Evolutionary conservation across 768 basidiomycete species (phyloP), one percentile per base, ranked within the genome.

Genomic region (Termitomyces sp.): DNA sequence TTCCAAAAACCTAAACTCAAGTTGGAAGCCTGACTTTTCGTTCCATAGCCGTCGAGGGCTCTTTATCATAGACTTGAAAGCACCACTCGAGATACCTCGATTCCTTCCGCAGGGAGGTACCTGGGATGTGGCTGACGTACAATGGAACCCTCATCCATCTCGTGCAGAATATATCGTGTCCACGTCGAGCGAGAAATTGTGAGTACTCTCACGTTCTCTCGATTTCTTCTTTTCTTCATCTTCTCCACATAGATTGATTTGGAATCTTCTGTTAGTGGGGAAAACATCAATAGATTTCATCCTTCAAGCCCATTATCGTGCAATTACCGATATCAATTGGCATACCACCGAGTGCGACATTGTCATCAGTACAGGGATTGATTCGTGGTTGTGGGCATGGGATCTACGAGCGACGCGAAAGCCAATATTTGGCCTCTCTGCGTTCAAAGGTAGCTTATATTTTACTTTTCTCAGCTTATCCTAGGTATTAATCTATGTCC

Each of bases 261-360:
- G 97, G 96, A 97, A 98, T 72, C 75, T 98, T n/a, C 69, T 83
- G 55, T 75, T 88, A 44, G 70, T 78, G 16, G 85, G 85, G 16
- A 88, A 89, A 64, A 88, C 87, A 1, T 87, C 88, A 2, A 92
- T 99, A 35, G 81, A 94, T 63, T 85, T 90, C 59, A 86, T 92
- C 33, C 78, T 98, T 5, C 87, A 88, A 59, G 88, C 91, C 1
- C 97, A 99, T 67, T 92, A 93, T 61, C 86, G 96, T 46, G 94
- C 94, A 5, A 94, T 99, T 54, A 98, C 97, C 3, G 97, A 99
- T 67, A 92, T 98, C 67, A 98, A 99, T 68, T 99, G 96, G 96
- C 92, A 94, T 65, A 88, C 88, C 0, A 80, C 81, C 4, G 87
- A 94, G 64, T 88, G 90, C 5, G 86, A 97, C 58, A 77, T 86